A percentile compares a stretch with the other conserved stretches of the same genome.
phyloP scores from a whole-genome alignment of 2,329 filamentous ascomycete genomes.

The Ramularia collo-cygni region DNA sequence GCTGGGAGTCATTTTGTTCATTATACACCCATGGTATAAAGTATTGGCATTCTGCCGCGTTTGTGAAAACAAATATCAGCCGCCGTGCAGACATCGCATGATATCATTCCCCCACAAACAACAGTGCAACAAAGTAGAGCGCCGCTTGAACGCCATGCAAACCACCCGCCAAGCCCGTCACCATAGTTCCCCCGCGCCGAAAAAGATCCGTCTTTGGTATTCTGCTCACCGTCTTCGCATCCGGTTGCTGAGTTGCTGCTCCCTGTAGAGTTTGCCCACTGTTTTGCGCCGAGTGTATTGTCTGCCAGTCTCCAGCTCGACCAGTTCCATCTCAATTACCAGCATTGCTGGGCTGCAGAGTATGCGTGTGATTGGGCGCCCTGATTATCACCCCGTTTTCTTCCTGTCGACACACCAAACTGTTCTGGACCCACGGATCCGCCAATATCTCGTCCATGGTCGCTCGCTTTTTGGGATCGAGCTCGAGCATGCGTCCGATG shows the following conservation, averaged over 20 bases:
- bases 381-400: slow-evolving; percentile 64
- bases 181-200: background rate
- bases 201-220: no score
- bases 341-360: slow-evolving; percentile 45
- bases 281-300: no score
- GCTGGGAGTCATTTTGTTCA: no score
- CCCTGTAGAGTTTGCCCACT: background rate
- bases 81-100: no score
- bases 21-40: no score
- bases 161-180: no score
- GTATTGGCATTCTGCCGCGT: no score
- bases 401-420: slow-evolving; percentile 74
- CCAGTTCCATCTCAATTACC: slow-evolving; percentile 16
- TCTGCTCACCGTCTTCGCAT: no score
- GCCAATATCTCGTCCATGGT: slow-evolving; percentile 78
- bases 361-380: slow-evolving; percentile 73
- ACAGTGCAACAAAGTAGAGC: no score
- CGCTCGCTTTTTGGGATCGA: slow-evolving; percentile 76
- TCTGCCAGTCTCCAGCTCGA: background rate
- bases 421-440: slow-evolving; percentile 84
- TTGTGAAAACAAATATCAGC: no score
- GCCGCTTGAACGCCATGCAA: no score
- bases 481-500: slow-evolving; percentile 84
- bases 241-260: background rate
- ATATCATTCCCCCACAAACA: no score